Conservation (phyloP, 192 early-diverging fungal genomes). For the Endogone sp. region DNA sequence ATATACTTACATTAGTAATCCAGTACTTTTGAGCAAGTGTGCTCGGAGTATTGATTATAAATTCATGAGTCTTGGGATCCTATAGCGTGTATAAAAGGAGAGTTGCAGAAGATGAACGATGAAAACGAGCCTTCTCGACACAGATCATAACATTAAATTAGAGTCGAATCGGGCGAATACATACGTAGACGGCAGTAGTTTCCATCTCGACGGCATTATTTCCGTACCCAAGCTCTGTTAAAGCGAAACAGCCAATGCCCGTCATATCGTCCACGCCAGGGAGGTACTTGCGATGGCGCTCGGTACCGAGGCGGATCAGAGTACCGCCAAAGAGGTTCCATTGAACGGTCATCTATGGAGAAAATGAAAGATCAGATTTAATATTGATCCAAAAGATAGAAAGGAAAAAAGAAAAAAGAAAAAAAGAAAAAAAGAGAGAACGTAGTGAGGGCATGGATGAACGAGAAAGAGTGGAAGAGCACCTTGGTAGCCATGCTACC, state of each 20-base stretch:
- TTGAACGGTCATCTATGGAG: slow-evolving; percentile 44
- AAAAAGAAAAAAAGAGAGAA: neutral
- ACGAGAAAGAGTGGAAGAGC: neutral
- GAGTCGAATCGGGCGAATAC: neutral
- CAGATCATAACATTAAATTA: slow-evolving; percentile 1
- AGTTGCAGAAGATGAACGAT: neutral
- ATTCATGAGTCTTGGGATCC: slow-evolving; percentile 58
- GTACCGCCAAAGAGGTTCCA: slow-evolving; percentile 68
- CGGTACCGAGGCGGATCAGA: slow-evolving; percentile 68
- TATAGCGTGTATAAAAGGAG: slow-evolving; percentile 2
- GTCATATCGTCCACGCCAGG: slow-evolving; percentile 60
- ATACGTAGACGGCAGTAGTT: slow-evolving; percentile 59
- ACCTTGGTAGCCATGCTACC: slow-evolving; percentile 67
- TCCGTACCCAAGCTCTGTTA: slow-evolving; percentile 77
- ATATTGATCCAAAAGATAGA: neutral
- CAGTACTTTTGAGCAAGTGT: slow-evolving; percentile 73
- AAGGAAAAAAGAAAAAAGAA: neutral
- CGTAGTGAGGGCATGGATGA: neutral
- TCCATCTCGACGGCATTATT: slow-evolving; percentile 85
- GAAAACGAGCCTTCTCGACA: neutral
- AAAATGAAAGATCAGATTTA: neutral
- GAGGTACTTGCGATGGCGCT: slow-evolving; percentile 63
- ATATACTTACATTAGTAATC: slow-evolving; percentile 67
- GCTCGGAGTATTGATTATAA: slow-evolving; percentile 72
- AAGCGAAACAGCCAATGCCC: slow-evolving; percentile 69